Evolutionary conservation across 1,284 basidiomycete genomes (phyloP).

Genomic region (Acaromyces ingoldii): DNA sequence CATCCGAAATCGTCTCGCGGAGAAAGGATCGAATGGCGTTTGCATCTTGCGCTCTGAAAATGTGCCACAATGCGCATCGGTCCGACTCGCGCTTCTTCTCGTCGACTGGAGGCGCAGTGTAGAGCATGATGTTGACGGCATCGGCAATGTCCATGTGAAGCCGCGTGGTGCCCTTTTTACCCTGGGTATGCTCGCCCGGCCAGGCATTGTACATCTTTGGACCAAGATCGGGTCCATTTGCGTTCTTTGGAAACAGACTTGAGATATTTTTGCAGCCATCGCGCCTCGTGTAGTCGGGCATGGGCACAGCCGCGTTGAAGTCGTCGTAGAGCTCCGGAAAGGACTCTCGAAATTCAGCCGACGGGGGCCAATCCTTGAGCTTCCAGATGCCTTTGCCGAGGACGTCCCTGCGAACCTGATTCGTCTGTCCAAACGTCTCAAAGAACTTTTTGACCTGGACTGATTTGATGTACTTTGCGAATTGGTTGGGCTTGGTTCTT

Average conservation of each 20-base stretch:
- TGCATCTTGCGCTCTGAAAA: slow-evolving; percentile 79
- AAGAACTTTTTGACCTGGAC: slow-evolving; percentile 70
- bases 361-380: slow-evolving; percentile 91
- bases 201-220: slow-evolving; percentile 59
- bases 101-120: slow-evolving; percentile 16
- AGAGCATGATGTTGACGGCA: slow-evolving; percentile 75
- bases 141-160: slow-evolving; percentile 97
- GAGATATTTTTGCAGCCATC: slow-evolving; percentile 84
- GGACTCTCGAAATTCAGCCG: slow-evolving; percentile 71
- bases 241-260: slow-evolving; percentile 73
- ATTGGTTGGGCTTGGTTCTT: slow-evolving; percentile 62
- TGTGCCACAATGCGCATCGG: slow-evolving; percentile 89
- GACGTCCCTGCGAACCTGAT: slow-evolving; percentile 54
- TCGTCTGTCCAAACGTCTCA: slow-evolving; percentile 66
- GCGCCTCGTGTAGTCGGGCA: slow-evolving; percentile 78
- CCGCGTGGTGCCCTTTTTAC: slow-evolving; percentile 74
- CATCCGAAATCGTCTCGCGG: slow-evolving; percentile 52
- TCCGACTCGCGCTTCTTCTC: slow-evolving; percentile 59
- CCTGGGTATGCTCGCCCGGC: slow-evolving; percentile 50
- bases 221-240: slow-evolving; percentile 80
- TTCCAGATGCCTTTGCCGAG: slow-evolving; percentile 59
- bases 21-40: slow-evolving; percentile 71
- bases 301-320: slow-evolving; percentile 74
- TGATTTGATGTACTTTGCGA: slow-evolving; percentile 53
- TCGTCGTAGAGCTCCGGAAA: slow-evolving; percentile 86